These are phyloP conservation scores for Lachnellula occidentalis DNA, from an alignment of 2,329 filamentous ascomycete genomes.

Conservation along the genomic window DNA sequence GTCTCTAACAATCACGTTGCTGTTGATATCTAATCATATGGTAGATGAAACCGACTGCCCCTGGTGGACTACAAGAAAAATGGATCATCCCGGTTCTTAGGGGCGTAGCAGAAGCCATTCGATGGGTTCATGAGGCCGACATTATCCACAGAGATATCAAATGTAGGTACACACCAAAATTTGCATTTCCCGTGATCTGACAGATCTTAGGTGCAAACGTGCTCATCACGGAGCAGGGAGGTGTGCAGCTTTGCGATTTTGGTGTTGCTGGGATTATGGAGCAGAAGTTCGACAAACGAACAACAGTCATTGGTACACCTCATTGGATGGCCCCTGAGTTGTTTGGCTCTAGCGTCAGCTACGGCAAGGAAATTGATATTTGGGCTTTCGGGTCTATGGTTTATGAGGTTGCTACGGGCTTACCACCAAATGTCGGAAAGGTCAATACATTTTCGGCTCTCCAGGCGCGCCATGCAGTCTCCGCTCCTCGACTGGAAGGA, in stretches of 20 bases:
- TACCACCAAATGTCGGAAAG: constrained; percentile 62
- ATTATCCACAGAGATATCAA: constrained; percentile 70
- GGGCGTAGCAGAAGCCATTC: constrained; percentile 60
- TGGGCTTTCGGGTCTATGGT: constrained; percentile 82
- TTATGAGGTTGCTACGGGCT: constrained; percentile 73
- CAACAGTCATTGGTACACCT: constrained; percentile 75
- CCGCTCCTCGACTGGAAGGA: constrained; percentile 64
- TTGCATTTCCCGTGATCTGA: constrained; percentile 2
- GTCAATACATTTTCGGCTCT: constrained; percentile 43
- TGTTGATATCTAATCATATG: background rate
- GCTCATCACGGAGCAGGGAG: constrained; percentile 68
- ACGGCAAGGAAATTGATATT: constrained; percentile 71
- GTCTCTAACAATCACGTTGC: constrained; percentile 33
- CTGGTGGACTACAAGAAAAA: constrained; percentile 62
- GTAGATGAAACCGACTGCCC: constrained; percentile 58
- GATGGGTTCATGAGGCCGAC: constrained; percentile 62
- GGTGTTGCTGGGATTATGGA: constrained; percentile 76
- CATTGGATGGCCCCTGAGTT: constrained; percentile 86
- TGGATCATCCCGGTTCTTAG: constrained; percentile 64
- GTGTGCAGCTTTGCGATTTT: constrained; percentile 79
- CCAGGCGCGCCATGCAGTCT: constrained; percentile 52
- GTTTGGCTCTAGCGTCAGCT: constrained; percentile 57
- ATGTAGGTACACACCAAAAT: constrained; percentile 35
- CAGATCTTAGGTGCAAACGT: constrained; percentile 58
- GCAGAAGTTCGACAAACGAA: constrained; percentile 68